These are phyloP conservation scores for Aphanoascus verrucosus DNA, from an alignment of 2,329 filamentous ascomycete genomes.

Conservation along the genomic window DNA sequence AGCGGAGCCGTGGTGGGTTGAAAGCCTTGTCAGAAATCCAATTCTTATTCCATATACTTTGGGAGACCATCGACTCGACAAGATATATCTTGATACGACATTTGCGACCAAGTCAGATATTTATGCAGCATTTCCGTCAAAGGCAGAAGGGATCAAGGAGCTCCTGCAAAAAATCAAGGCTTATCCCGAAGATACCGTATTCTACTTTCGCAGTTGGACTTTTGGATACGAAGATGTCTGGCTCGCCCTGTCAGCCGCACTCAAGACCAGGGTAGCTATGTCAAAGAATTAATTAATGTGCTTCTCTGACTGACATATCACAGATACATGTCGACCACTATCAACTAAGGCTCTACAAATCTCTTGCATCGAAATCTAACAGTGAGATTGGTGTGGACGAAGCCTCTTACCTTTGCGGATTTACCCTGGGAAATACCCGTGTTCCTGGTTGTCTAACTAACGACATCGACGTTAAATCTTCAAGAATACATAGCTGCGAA, in stretches of 20 bases:
- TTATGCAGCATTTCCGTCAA: slow-evolving; percentile 46
- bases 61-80: slow-evolving; percentile 59
- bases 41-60: slow-evolving; percentile 61
- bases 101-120: slow-evolving; percentile 48
- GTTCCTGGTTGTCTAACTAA: slow-evolving; percentile 63
- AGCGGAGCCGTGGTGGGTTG: slow-evolving; percentile 76
- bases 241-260: slow-evolving; percentile 62
- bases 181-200: slow-evolving; percentile 65
- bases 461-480: slow-evolving; percentile 36
- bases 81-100: slow-evolving; percentile 81
- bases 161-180: slow-evolving; percentile 55
- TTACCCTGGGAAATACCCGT: slow-evolving; percentile 59
- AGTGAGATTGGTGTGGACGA: slow-evolving; percentile 42
- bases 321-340: slow-evolving; percentile 76
- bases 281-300: not conserved
- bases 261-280: slow-evolving; percentile 49
- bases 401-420: slow-evolving; percentile 60
- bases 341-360: slow-evolving; percentile 60
- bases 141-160: slow-evolving; percentile 66
- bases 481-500: slow-evolving; percentile 77
- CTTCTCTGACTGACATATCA: slow-evolving; percentile 10
- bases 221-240: slow-evolving; percentile 91
- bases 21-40: slow-evolving; percentile 59
- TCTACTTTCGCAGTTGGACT: slow-evolving; percentile 82
- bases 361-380: slow-evolving; percentile 42